Percentiles rank a stretch among this genome's conserved stretches.
Conservation (phyloP, 2,329 filamentous ascomycete genomes). For the Setomelanomma holmii region DNA sequence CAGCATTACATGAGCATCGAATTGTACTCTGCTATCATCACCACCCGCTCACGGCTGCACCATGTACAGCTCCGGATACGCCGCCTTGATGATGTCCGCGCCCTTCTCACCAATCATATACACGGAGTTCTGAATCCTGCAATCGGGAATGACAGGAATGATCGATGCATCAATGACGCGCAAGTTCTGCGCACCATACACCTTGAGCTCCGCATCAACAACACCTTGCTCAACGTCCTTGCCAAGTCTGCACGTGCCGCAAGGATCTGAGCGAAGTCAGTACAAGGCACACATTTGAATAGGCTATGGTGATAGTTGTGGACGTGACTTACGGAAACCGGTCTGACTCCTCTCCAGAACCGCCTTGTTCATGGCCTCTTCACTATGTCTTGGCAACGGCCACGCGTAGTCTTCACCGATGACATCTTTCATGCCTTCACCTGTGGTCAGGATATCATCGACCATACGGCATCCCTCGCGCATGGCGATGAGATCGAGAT, state of each 20-base stretch:
- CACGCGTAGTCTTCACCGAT: constrained; percentile 64
- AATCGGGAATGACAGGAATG: constrained; percentile 53
- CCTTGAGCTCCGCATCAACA: constrained; percentile 21
- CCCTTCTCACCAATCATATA: constrained; percentile 66
- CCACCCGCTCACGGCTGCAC: no score
- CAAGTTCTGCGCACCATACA: constrained; percentile 45
- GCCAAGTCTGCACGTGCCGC: constrained; percentile 62
- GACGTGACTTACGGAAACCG: constrained; percentile 51
- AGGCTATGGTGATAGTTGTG: no score
- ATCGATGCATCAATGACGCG: constrained; percentile 49
- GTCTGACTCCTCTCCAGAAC: constrained; percentile 66
- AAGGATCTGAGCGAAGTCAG: constrained; percentile 57
- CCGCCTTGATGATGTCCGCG: constrained; percentile 57
- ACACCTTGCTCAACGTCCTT: constrained; percentile 55
- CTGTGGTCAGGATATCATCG: constrained; percentile 65
- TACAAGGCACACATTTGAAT: no score
- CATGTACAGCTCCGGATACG: constrained; percentile 42
- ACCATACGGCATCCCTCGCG: constrained; percentile 64
- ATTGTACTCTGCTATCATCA: no score
- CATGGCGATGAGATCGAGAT: constrained; percentile 63
- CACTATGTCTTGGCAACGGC: constrained; percentile 63
- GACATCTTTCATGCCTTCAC: constrained; percentile 64
- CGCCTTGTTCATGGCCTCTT: constrained; percentile 63
- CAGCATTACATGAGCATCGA: no score
- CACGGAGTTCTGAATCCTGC: constrained; percentile 58